These are phyloP conservation scores for Begonia peltatifolia DNA, from an alignment of 306 rosid genomes.

Conservation along the genomic window DNA sequence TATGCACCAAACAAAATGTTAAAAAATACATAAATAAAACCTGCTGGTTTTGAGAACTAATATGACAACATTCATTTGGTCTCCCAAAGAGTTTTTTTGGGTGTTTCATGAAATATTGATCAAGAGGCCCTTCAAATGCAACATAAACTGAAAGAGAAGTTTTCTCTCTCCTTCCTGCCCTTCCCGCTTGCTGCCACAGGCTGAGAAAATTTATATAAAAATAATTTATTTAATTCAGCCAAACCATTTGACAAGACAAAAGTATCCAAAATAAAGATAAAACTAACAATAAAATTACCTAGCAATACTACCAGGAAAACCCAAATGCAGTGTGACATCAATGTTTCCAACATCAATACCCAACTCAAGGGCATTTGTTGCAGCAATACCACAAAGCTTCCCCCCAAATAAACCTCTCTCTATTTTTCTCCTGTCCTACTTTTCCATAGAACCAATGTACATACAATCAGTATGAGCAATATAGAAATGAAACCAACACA, in stretches of 20 bases:
- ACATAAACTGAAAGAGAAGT: constrained; percentile 86
- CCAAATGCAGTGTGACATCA: constrained; percentile 90
- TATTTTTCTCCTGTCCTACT: constrained; percentile 79
- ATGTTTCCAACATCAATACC: constrained; percentile 95
- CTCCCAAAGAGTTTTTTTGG: constrained; percentile 75
- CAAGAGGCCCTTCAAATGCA: constrained; percentile 87
- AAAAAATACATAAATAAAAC: constrained; percentile 22
- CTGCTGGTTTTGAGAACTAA: constrained; percentile 77
- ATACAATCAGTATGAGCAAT: neutral
- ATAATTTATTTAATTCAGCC: constrained; percentile 7
- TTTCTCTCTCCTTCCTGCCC: constrained; percentile 86
- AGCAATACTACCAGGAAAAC: constrained; percentile 92
- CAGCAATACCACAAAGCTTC: constrained; percentile 77
- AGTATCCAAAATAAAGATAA: neutral
- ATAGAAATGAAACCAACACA: neutral
- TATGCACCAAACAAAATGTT: constrained; percentile 2
- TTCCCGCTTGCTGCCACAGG: constrained; percentile 97
- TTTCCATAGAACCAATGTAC: constrained; percentile 6
- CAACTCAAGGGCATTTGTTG: constrained; percentile 98
- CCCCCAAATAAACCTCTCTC: constrained; percentile 83
- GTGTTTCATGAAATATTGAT: constrained; percentile 78
- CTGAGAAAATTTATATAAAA: constrained; percentile 15
- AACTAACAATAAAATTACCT: constrained; percentile 30
- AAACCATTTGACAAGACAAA: constrained; percentile 7
- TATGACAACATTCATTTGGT: constrained; percentile 82